phyloP scores from a whole-genome alignment of 1,284 basidiomycete species.

The Chondrostereum purpureum region DNA sequence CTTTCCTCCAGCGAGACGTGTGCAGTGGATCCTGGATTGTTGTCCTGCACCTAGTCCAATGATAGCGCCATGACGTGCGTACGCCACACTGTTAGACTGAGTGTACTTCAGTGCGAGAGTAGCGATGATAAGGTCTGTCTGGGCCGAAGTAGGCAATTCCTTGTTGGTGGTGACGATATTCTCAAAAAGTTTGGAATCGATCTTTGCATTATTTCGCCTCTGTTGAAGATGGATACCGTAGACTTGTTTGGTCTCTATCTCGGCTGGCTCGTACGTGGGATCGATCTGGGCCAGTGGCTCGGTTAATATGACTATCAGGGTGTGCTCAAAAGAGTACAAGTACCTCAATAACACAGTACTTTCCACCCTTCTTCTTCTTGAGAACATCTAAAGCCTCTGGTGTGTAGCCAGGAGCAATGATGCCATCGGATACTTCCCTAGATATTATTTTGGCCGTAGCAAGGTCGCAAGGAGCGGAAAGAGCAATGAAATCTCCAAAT shows the following conservation, averaged over 20 bases:
- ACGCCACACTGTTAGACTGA: constrained; percentile 98
- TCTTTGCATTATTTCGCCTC: constrained; percentile 86
- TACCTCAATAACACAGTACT: constrained; percentile 96
- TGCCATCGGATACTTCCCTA: constrained; percentile 95
- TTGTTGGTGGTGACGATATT: constrained; percentile 90
- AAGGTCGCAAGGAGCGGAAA: constrained; percentile 89
- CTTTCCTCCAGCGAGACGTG: constrained; percentile 93
- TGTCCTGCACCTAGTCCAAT: constrained; percentile 97
- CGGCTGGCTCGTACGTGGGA: constrained; percentile 68
- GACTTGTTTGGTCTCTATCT: constrained; percentile 90
- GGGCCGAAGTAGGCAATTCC: constrained; percentile 66
- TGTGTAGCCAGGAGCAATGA: constrained; percentile 93
- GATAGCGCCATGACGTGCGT: constrained; percentile 89
- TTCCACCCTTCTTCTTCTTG: constrained; percentile 95
- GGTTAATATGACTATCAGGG: not conserved
- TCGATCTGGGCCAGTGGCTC: constrained; percentile 66
- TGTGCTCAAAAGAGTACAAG: not conserved
- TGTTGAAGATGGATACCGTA: constrained; percentile 93
- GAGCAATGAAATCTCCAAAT: constrained; percentile 97
- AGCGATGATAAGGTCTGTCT: constrained; percentile 88
- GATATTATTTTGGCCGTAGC: constrained; percentile 96
- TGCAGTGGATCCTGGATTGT: constrained; percentile 99
- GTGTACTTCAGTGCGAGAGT: constrained; percentile 98
- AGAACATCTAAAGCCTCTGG: constrained; percentile 87
- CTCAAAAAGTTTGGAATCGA: constrained; percentile 75